Evolutionary conservation across 768 basidiomycete genomes (phyloP).

Genomic region (Boletus speciosus): DNA sequence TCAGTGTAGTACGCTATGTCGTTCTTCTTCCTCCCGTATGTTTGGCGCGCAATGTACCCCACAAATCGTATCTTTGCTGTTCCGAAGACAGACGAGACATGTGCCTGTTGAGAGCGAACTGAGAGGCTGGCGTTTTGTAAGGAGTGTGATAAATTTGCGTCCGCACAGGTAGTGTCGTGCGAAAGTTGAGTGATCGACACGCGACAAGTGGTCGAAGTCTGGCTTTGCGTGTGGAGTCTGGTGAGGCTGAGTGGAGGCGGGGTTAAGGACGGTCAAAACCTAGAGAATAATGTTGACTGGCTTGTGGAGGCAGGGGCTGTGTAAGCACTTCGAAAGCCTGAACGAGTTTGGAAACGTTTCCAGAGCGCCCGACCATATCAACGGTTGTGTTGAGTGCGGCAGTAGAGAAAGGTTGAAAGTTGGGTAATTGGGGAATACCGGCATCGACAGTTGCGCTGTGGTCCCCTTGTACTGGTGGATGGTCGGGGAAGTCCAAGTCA

Average conservation of each 20-base stretch:
- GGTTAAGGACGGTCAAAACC: conserved; percentile 50
- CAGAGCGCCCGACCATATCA: conserved; percentile 61
- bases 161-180: conserved; percentile 60
- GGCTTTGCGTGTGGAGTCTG: conserved; percentile 46
- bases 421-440: conserved; percentile 10
- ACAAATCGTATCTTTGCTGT: conserved; percentile 64
- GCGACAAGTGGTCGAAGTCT: conserved; percentile 58
- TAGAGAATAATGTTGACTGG: conserved; percentile 41
- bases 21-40: conserved; percentile 47
- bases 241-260: conserved; percentile 34
- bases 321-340: conserved; percentile 79
- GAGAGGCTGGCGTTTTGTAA: conserved; percentile 43
- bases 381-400: conserved; percentile 69
- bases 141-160: conserved; percentile 30
- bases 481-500: conserved; percentile 73
- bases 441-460: conserved; percentile 1
- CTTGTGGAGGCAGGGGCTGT: conserved; percentile 56
- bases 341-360: conserved; percentile 63
- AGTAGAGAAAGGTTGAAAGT: conserved; percentile 54
- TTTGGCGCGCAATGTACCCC: conserved; percentile 40
- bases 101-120: conserved; percentile 50
- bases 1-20: conserved; percentile 43
- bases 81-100: conserved; percentile 58
- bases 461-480: conserved; percentile 39
- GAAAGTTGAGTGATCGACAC: conserved; percentile 45